phyloP scores from a whole-genome alignment of 306 rosid species.

The Crataegus laevigata region DNA sequence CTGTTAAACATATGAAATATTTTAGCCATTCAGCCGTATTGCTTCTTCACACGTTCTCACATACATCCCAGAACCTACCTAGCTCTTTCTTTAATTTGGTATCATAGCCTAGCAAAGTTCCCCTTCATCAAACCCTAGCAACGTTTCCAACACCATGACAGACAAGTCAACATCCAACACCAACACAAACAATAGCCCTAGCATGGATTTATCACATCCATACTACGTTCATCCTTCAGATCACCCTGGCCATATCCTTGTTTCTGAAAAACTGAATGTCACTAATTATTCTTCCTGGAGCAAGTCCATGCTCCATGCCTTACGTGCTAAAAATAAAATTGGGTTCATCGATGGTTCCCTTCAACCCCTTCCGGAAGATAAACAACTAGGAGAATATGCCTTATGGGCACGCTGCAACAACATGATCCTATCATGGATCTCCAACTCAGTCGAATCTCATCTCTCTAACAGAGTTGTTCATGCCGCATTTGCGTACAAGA shows the following conservation, averaged over 20 bases:
- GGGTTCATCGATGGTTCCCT: no score
- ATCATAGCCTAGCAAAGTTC: no score
- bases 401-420: not conserved
- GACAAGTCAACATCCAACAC: not conserved
- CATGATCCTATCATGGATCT: not conserved
- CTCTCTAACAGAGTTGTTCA: slow-evolving; percentile 1
- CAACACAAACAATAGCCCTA: not conserved
- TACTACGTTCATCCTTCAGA: slow-evolving; percentile 12
- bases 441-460: not conserved
- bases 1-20: no score
- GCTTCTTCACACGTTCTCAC: no score
- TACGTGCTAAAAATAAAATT: not conserved
- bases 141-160: not conserved
- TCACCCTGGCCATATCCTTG: not conserved
- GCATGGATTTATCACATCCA: slow-evolving; percentile 3
- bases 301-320: slow-evolving; percentile 12
- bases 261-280: not conserved
- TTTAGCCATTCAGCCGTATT: no score
- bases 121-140: not conserved
- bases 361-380: not conserved
- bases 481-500: not conserved
- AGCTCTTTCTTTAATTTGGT: no score
- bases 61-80: no score
- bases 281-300: slow-evolving; percentile 13
- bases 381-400: not conserved